Base-by-base conservation (phyloP, 2,329 filamentous ascomycete species). In the Aspergillus alliaceus region DNA sequence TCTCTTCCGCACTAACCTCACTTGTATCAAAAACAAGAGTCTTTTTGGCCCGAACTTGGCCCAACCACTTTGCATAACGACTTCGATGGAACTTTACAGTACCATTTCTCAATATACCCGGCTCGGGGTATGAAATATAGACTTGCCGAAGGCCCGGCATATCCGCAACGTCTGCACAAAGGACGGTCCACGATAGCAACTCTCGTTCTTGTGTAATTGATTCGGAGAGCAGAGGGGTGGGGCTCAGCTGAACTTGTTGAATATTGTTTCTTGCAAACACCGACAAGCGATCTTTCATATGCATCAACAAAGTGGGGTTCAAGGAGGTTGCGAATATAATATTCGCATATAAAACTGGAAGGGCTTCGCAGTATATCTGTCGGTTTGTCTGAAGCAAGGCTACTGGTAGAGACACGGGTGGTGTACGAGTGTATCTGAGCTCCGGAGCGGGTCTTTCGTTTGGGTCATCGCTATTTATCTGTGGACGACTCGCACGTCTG, bases 311-410 rank as follows among this genome's bases (percentile, higher is more conserved):
- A 12, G 50, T 34, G 9, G 24, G 44, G n/a, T 50, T 50, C 4
- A 31, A 50, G 4, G 18, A 12, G 31, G 52, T 29, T 4, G 35
- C 29, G 14, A 59, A 59, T 2, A 20, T 15, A 15, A 53, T 31
- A 9, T 35, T 32, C 18, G 44, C 40, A 14, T 46, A 56, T 6
- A 56, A 18, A 2, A 53, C 24, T 2, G 57, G 44, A 9, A 59
- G 37, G 6, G 50, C 57, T 51, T 57, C 57, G 12, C n/a, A 18
- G 20, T 59, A 57, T 4, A 59, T 59, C 5, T 57, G 35, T 12
- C n/a, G 44, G 50, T 46, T 51, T 27, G 57, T 54, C 9, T 27
- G 37, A 2, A 57, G 44, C 2, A 59, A 50, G 6, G 50, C 42
- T 24, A 44, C 44, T 14, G 37, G 25, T 8, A 54, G 24, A 20